Base-by-base conservation (phyloP, 805 yeast species). In the Lipomyces yamadae region DNA sequence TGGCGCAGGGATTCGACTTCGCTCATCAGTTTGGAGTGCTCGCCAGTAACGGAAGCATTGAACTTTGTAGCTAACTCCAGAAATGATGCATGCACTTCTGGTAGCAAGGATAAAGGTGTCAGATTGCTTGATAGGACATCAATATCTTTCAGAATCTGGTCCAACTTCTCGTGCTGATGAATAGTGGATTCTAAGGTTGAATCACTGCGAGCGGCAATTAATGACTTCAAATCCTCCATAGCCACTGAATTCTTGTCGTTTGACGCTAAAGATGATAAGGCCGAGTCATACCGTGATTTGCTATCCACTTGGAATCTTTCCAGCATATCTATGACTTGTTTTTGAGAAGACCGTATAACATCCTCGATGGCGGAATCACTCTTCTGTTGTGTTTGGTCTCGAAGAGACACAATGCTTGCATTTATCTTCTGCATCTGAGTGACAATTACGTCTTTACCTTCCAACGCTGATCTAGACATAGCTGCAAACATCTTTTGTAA, bases 41-140 rank as follows among this genome's bases (percentile, higher is more conserved):
- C 60, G 69, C 64, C 18, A 60, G 63, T 7, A 52, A 69, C 37
- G 72, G 73, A 45, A 67, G 70, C 34, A 67, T 66, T 53, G 71
- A 72, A 42, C 70, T 74, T 39, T 56, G 32, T 34, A 61, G 65
- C 42, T 69, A 67, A 56, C 39, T 63, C 66, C 35, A 67, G 30
- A 30, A 54, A 54, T 4, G 34, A 45, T 4, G 63, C 39, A 33
- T 65, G 60, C 13, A 63, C 48, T 32, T 62, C 61, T 7, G 69
- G 68, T 34, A 66, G 60, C 2, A 54, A 30, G 30, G 68, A 35
- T 11, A 68, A 45, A 24, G 71, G 62, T 42, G 62, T 42, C 29
- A 67, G 39, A 35, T 64, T 67, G 10, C 53, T 18, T 1, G 64
- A 45, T 24, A 71, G 37, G 2, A 29, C 37, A 8, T 10, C n/a